Conservation (phyloP, 2,329 filamentous ascomycete genomes). For the Cordyceps militaris region DNA sequence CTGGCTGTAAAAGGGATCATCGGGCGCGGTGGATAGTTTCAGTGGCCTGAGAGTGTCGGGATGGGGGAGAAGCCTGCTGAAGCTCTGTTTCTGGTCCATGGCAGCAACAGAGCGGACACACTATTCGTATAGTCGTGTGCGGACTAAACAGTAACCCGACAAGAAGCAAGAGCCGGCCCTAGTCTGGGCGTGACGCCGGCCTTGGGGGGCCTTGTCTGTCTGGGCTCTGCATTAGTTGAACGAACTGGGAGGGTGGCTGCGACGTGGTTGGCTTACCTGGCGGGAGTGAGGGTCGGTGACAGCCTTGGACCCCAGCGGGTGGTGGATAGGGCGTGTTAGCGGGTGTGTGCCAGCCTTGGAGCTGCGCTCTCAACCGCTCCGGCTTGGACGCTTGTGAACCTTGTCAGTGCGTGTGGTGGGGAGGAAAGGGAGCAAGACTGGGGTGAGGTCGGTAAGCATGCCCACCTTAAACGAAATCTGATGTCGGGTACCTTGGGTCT, state of each 20-base stretch:
- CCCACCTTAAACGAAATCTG: slow-evolving; percentile 3
- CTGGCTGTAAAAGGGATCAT: neutral
- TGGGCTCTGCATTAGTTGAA: slow-evolving; percentile 6
- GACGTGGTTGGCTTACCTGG: neutral
- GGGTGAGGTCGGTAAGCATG: neutral
- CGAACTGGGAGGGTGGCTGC: neutral
- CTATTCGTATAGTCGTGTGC: neutral
- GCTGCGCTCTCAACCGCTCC: neutral
- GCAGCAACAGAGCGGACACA: neutral
- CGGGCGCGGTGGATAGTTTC: neutral
- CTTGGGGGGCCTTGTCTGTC: neutral
- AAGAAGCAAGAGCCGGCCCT: neutral
- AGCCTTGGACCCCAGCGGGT: neutral
- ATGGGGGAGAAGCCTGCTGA: neutral
- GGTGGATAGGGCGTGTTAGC: neutral
- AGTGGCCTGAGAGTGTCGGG: neutral
- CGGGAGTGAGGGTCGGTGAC: slow-evolving; percentile 1
- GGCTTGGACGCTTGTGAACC: neutral
- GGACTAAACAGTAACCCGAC: neutral
- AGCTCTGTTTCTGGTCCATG: neutral
- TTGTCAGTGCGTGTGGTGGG: neutral
- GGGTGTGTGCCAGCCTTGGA: no score
- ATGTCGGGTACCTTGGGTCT: neutral
- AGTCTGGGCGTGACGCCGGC: neutral
- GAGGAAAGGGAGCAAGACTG: neutral